Evolutionary conservation across 2,329 filamentous ascomycete genomes (phyloP).

Genomic region (Byssoonygena ceratinophila): DNA sequence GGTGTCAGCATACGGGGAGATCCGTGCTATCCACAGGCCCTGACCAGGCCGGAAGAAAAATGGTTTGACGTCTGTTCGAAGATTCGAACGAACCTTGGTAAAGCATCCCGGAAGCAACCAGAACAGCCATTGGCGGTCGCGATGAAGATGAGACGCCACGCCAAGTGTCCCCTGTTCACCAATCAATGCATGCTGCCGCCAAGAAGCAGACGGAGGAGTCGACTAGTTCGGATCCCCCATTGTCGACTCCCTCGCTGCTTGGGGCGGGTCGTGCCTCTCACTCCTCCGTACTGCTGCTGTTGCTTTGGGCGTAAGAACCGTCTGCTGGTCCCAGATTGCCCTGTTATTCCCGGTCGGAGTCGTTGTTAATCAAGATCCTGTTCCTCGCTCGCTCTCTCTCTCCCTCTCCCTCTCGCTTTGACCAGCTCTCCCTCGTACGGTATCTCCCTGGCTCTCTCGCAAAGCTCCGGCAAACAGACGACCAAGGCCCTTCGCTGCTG

Average conservation of each 20-base stretch:
- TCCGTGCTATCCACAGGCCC: background rate
- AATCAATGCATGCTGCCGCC: conserved; percentile 11
- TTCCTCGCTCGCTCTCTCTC: background rate
- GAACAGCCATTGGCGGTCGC: conserved; percentile 8
- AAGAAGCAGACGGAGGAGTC: conserved; percentile 8
- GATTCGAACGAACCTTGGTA: conserved; percentile 13
- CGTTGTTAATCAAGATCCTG: background rate
- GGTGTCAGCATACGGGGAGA: conserved; percentile 3
- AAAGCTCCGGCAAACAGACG: conserved; percentile 4
- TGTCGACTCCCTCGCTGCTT: background rate
- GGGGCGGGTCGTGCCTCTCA: conserved; percentile 5
- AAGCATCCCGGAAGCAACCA: conserved; percentile 7
- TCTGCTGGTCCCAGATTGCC: conserved; percentile 8
- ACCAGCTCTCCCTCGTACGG: background rate
- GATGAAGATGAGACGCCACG: conserved; percentile 13
- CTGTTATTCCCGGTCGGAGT: background rate
- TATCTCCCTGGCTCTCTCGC: background rate
- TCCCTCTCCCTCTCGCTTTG: background rate
- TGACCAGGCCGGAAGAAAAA: background rate
- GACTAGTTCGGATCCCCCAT: conserved; percentile 2
- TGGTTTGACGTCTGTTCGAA: conserved; percentile 13
- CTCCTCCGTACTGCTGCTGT: background rate
- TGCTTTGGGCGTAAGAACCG: conserved; percentile 2
- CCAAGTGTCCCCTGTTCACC: conserved; percentile 13
- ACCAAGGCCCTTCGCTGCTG: background rate